Conservation (phyloP, 176 grass and related monocot species). For the Echinochloa phyllopogon region DNA sequence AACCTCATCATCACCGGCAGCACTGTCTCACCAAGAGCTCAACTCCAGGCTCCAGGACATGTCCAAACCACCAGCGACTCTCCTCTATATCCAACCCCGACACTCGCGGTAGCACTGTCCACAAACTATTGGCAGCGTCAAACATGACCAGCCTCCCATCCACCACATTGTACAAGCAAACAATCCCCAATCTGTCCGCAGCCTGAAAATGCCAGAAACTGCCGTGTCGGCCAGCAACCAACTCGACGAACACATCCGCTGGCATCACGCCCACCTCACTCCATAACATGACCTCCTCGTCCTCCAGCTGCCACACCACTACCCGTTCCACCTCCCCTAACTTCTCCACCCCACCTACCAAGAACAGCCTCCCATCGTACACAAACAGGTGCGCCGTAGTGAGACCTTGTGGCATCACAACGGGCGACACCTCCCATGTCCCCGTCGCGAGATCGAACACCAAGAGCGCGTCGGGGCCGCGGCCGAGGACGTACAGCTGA, state of each 20-base stretch:
- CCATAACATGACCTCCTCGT: not conserved
- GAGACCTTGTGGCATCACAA: conserved; percentile 44
- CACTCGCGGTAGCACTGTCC: conserved; percentile 37
- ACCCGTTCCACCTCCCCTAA: conserved; percentile 29
- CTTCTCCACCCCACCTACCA: conserved; percentile 53
- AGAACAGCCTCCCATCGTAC: conserved; percentile 41
- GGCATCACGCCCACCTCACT: conserved; percentile 45
- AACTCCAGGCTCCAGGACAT: conserved; percentile 52
- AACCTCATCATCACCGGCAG: not conserved
- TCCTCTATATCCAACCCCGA: conserved; percentile 16
- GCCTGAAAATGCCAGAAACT: conserved; percentile 60
- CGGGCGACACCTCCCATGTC: conserved; percentile 23
- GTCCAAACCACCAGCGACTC: conserved; percentile 54
- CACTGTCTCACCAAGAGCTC: conserved; percentile 25
- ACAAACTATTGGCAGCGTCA: conserved; percentile 29
- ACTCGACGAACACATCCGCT: conserved; percentile 33
- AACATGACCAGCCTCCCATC: conserved; percentile 55
- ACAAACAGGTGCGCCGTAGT: conserved; percentile 46
- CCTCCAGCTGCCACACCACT: conserved; percentile 45
- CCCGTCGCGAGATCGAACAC: conserved; percentile 38
- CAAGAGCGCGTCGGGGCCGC: conserved; percentile 47
- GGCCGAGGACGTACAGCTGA: conserved; percentile 52
- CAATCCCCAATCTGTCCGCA: conserved; percentile 45
- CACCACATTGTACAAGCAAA: conserved; percentile 59
- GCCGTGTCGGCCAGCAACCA: conserved; percentile 28